Evolutionary conservation across 495 filamentous ascomycete genomes (phyloP), one percentile per base, ranked within the genome.

Genomic region (Cercophora scortea): DNA sequence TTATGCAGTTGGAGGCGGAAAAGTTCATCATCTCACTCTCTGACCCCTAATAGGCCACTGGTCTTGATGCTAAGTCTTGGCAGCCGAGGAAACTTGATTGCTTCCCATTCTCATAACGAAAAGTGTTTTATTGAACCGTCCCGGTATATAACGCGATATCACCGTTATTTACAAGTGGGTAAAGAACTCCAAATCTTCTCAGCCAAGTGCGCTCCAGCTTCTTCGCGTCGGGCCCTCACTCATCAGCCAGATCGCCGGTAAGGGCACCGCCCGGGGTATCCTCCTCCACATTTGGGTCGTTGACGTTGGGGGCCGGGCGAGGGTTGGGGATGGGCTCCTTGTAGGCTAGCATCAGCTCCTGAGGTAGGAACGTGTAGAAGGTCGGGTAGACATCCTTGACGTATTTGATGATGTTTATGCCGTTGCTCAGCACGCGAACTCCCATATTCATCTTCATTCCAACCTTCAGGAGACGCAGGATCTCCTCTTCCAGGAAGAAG

Each of bases 401-500:
- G 57, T 77, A 80, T 58, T 78, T 71, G 59, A 80, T 72, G 63
- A 79, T 77, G 50, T 61, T 71, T 34, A 89, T 43, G 8, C 83
- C 85, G 49, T 72, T 76, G 51, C 77, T 81, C 32, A 89, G 67
- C 45, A 80, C 74, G 63, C 81, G 83, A 13, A 95, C 76, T 8
- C 62, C 66, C 6, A 80, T 71, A 34, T 77, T 74, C 13, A 96
- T 63, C 70, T 94, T 95, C 83, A 95, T 83, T 1, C 90, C 89
- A 1, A 80, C 71, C 56, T 81, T 82, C 53, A 84, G 78, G 44
- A 78, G 70, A 32, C 71, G 55, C 16, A 96, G 72, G 6, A 86
- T 67, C 0, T 77, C 62, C 25, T 82, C 44, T 48, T 69, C 66
- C 16, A 69, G 19, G 18, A 64, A 47, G 38, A 67, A 60, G 1